Conservation (phyloP, 805 yeast genomes). For the Brettanomyces naardenensis region DNA sequence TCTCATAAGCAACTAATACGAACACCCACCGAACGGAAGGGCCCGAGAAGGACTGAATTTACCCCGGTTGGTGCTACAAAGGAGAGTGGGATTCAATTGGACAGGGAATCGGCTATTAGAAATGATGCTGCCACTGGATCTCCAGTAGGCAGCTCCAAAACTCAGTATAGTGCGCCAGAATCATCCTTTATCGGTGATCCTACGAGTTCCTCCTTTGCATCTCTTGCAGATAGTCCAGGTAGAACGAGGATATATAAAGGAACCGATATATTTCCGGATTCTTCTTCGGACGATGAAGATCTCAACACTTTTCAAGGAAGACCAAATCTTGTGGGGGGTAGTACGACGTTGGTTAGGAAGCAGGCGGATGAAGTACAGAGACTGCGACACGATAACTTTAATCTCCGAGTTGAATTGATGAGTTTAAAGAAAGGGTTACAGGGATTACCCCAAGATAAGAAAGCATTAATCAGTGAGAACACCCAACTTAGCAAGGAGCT, state of each 20-base stretch:
- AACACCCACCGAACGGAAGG: conserved; percentile 20
- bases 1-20: conserved; percentile 22
- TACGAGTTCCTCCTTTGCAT: conserved; percentile 1
- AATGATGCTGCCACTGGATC: conserved; percentile 11
- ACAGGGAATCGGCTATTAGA: conserved; percentile 11
- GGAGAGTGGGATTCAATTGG: conserved; percentile 11
- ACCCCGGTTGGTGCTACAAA: conserved; percentile 32
- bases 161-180: conserved; percentile 5
- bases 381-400: conserved; percentile 34
- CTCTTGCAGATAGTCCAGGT: neutral
- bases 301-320: conserved; percentile 1
- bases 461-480: conserved; percentile 23
- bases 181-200: neutral
- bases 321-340: conserved; percentile 11
- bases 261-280: conserved; percentile 19
- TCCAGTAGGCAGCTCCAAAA: conserved; percentile 4
- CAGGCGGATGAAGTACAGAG: conserved; percentile 21
- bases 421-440: conserved; percentile 31
- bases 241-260: conserved; percentile 9
- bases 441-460: conserved; percentile 35
- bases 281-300: conserved; percentile 13
- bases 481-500: conserved; percentile 8
- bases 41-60: conserved; percentile 26
- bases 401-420: conserved; percentile 34
- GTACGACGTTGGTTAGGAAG: conserved; percentile 16